These are phyloP conservation scores for Skeletonema costatum DNA, from an alignment of 108 stramenopile genomes.

Conservation along the genomic window DNA sequence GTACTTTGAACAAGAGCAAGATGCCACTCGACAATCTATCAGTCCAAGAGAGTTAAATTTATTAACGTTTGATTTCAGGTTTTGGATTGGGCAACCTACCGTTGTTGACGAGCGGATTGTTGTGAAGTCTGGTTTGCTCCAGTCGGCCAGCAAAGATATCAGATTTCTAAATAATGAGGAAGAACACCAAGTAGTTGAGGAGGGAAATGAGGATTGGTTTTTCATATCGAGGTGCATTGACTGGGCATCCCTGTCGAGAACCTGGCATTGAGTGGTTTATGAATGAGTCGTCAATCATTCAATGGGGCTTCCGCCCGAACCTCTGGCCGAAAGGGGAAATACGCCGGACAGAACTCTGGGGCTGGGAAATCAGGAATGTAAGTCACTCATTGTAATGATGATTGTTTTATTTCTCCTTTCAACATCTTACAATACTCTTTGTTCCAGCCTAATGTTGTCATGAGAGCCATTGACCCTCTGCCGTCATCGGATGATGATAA, in stretches of 20 bases:
- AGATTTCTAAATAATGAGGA: conserved; percentile 4
- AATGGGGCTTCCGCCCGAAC: conserved; percentile 27
- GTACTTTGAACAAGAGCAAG: conserved; percentile 23
- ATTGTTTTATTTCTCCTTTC: background rate
- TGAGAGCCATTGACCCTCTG: conserved; percentile 31
- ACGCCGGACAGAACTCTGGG: conserved; percentile 19
- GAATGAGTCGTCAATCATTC: conserved; percentile 5
- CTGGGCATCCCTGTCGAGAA: conserved; percentile 27
- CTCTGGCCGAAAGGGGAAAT: conserved; percentile 29
- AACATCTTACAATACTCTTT: background rate
- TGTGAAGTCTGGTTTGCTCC: conserved; percentile 15
- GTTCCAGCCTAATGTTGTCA: conserved; percentile 9
- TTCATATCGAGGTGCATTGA: conserved; percentile 9
- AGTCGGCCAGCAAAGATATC: conserved; percentile 18
- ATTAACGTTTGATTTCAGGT: conserved; percentile 37
- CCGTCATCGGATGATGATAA: background rate
- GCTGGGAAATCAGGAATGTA: conserved; percentile 32
- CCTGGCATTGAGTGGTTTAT: conserved; percentile 40
- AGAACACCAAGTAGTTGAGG: background rate
- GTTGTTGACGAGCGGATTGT: conserved; percentile 6
- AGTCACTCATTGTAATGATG: background rate
- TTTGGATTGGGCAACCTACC: conserved; percentile 30
- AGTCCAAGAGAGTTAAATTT: conserved; percentile 65
- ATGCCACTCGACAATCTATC: conserved; percentile 18
- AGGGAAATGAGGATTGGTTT: conserved; percentile 1